Evolutionary conservation across 1,139 yeast genomes (phyloP), one percentile per base, ranked within the genome.

Genomic region (Kluyveromyces sp.): DNA sequence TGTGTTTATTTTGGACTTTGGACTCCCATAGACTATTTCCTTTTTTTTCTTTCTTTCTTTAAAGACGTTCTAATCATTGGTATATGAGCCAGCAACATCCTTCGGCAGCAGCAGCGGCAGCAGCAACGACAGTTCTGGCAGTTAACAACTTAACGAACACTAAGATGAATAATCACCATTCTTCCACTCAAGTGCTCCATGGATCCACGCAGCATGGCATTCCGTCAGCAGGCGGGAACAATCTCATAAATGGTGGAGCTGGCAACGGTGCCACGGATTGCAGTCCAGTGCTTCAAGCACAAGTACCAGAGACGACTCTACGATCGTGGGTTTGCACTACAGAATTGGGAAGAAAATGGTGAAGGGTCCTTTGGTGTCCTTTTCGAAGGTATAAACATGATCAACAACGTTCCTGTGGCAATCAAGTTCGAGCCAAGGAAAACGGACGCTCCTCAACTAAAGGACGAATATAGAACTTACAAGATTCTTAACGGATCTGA

Each of bases 361-460:
- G 94, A 83, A 65, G 94, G 94, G 25, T 83, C 92, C 2, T 84
- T 84, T 65, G 94, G 94, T 47, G 87, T 84, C 36, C 77, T 84
- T 46, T 84, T 84, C 59, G 94, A 84, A 69, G 94, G 94, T 53
- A 75, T 83, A 37, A 84, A 84, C 59, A 74, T 84, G 60, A 75
- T 83, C 56, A 83, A 83, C 61, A 84, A 84, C 39, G 78, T 78
- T 15, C 83, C 83, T 7, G 92, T 84, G 31, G 94, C 89, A 34
- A 83, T 84, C 59, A 84, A 83, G 66, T 83, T 83, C 54, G 92
- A 83, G 63, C 89, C 89, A 15, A 69, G 90, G 53, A 82, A 83
- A 60, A 78, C 86, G 41, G 92, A 83, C 58, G 89, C 90, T 4
- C 92, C 92, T 4, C 92, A 83, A 60, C 67, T 83, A 52, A 71